Conservation (phyloP, 2,329 filamentous ascomycete genomes). For the Aspergillus flavus region DNA sequence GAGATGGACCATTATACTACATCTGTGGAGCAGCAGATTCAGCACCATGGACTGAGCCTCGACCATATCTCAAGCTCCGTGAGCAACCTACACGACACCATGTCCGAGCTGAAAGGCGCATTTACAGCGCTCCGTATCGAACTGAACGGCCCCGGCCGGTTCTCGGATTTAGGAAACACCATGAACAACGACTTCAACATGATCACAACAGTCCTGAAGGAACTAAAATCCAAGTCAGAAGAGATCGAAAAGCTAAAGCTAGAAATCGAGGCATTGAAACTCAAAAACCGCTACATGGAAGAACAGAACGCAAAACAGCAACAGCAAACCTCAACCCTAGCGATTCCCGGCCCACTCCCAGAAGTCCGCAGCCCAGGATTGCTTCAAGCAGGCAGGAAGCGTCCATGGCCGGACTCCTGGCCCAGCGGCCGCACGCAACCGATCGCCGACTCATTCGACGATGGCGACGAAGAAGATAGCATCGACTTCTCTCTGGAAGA, state of each 20-base stretch:
- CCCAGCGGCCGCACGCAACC: conserved; percentile 26
- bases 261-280: conserved; percentile 41
- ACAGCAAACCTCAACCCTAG: conserved; percentile 5
- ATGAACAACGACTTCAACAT: conserved; percentile 36
- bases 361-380: conserved; percentile 38
- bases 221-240: conserved; percentile 42
- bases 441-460: conserved; percentile 37
- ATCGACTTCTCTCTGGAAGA: conserved; percentile 30
- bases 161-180: conserved; percentile 23
- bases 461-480: conserved; percentile 30
- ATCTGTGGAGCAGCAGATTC: conserved; percentile 37
- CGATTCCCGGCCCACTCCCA: conserved; percentile 22
- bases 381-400: conserved; percentile 37
- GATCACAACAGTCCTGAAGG: conserved; percentile 41
- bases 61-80: conserved; percentile 43
- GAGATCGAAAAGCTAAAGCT: conserved; percentile 43
- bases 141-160: conserved; percentile 33
- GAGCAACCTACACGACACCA: conserved; percentile 42
- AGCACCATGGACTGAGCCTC: conserved; percentile 40
- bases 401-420: conserved; percentile 34
- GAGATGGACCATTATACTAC: conserved; percentile 22
- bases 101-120: conserved; percentile 43
- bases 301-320: conserved; percentile 26
- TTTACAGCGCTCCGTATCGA: conserved; percentile 42
- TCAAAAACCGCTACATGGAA: conserved; percentile 39